A percentile compares a stretch with the other conserved stretches of the same genome.
Evolutionary conservation across 305 asterid species (phyloP).

Genomic region (Monarda citriodora): DNA sequence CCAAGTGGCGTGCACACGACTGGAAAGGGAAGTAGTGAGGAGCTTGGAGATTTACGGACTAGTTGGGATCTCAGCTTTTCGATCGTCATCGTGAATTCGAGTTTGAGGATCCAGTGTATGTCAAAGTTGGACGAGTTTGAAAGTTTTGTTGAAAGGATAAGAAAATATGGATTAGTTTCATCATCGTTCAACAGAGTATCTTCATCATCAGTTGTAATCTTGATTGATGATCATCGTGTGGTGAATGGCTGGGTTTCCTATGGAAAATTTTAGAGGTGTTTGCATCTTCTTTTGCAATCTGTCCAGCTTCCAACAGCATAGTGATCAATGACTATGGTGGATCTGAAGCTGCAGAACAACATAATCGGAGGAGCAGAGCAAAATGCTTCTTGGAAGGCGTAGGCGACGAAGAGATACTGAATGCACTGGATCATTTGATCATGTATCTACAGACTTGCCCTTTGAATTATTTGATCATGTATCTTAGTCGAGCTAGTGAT

Average conservation of each 20-base stretch:
- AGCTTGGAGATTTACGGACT: too few species aligned
- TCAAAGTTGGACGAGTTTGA: slow-evolving; percentile 97
- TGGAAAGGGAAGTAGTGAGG: too few species aligned
- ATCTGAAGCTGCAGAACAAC: slow-evolving; percentile 67
- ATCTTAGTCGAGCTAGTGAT: slow-evolving; percentile 84
- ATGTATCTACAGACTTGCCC: slow-evolving; percentile 50
- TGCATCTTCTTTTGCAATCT: slow-evolving; percentile 87
- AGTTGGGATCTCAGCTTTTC: too few species aligned
- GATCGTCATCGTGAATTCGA: too few species aligned
- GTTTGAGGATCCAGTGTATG: slow-evolving; percentile 65
- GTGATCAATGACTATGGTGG: slow-evolving; percentile 71
- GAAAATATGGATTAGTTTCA: slow-evolving; percentile 80
- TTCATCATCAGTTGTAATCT: slow-evolving; percentile 50
- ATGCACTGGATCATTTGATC: slow-evolving; percentile 48
- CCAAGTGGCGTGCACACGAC: too few species aligned
- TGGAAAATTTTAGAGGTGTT: slow-evolving; percentile 68
- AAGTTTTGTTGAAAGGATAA: slow-evolving; percentile 79
- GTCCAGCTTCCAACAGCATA: slow-evolving; percentile 85
- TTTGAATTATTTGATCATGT: slow-evolving; percentile 34
- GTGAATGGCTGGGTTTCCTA: slow-evolving; percentile 66
- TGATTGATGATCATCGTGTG: slow-evolving; percentile 94
- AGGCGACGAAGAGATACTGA: slow-evolving; percentile 37
- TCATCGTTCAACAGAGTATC: slow-evolving; percentile 46
- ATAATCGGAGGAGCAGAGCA: slow-evolving; percentile 52
- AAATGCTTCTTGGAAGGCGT: slow-evolving; percentile 47